Conservation (phyloP, 208 protist genomes). For the Wallacemonas sp. region DNA sequence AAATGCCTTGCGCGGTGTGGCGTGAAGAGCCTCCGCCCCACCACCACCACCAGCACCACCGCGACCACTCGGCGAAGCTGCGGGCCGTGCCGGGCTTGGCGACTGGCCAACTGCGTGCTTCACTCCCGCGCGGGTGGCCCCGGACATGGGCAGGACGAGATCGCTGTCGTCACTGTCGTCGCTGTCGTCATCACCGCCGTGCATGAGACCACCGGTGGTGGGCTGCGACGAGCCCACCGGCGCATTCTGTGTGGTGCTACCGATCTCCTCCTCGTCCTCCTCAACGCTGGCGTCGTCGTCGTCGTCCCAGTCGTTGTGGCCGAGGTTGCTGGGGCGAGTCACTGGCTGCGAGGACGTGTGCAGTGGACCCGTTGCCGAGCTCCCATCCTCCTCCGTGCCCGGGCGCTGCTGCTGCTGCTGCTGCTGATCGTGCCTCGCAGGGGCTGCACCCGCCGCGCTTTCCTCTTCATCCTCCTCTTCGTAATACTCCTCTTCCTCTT, state of each 20-base stretch:
- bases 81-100: background rate
- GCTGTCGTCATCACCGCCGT: background rate
- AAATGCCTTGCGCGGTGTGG: constrained; percentile 43
- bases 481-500: background rate
- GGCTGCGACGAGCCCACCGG: background rate
- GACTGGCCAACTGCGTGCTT: background rate
- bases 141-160: constrained; percentile 22
- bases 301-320: constrained; percentile 28
- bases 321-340: background rate
- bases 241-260: background rate
- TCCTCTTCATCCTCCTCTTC: constrained; percentile 3
- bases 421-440: background rate
- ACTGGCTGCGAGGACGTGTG: background rate
- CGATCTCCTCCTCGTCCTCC: constrained; percentile 18
- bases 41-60: no score
- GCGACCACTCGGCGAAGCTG: background rate
- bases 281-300: constrained; percentile 26
- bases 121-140: background rate
- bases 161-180: constrained; percentile 18
- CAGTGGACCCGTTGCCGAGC: background rate
- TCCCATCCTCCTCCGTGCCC: background rate
- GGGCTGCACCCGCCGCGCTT: background rate
- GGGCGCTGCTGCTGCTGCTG: no score
- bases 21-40: constrained; percentile 18
- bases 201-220: background rate